These are phyloP conservation scores for Starmerella geochares DNA, from an alignment of 805 yeast species.

Conservation along the genomic window DNA sequence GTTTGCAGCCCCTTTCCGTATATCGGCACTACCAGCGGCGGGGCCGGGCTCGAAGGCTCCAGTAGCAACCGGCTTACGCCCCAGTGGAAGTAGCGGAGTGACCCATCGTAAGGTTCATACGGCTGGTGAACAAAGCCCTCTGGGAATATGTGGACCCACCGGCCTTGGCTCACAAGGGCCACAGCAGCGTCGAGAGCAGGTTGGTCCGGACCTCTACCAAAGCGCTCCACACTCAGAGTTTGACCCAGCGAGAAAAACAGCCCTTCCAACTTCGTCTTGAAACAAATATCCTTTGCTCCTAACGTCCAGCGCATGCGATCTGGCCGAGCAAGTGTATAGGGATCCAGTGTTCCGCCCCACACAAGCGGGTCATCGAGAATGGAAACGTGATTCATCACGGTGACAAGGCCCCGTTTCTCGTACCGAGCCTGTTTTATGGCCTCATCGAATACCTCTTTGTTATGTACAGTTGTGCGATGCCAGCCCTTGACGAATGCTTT, in stretches of 20 bases:
- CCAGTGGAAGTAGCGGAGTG: conserved; percentile 94
- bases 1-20: conserved; percentile 79
- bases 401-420: conserved; percentile 67
- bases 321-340: conserved; percentile 46
- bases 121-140: conserved; percentile 86
- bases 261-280: conserved; percentile 32
- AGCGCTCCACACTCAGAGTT: conserved; percentile 73
- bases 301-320: conserved; percentile 83
- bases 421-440: conserved; percentile 53
- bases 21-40: conserved; percentile 82
- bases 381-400: conserved; percentile 78
- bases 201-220: conserved; percentile 91
- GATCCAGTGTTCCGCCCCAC: conserved; percentile 78
- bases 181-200: conserved; percentile 80
- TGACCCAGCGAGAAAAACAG: conserved; percentile 77
- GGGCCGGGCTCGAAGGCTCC: conserved; percentile 53
- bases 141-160: conserved; percentile 90
- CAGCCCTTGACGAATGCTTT: conserved; percentile 50
- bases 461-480: conserved; percentile 54
- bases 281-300: conserved; percentile 88
- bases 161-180: conserved; percentile 40
- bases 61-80: conserved; percentile 77
- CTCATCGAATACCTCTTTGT: conserved; percentile 52
- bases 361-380: conserved; percentile 75
- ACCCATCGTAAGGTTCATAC: conserved; percentile 64